Conservation (phyloP, 148 eudicot genomes). For the Amaranthus hypochondriacus region DNA sequence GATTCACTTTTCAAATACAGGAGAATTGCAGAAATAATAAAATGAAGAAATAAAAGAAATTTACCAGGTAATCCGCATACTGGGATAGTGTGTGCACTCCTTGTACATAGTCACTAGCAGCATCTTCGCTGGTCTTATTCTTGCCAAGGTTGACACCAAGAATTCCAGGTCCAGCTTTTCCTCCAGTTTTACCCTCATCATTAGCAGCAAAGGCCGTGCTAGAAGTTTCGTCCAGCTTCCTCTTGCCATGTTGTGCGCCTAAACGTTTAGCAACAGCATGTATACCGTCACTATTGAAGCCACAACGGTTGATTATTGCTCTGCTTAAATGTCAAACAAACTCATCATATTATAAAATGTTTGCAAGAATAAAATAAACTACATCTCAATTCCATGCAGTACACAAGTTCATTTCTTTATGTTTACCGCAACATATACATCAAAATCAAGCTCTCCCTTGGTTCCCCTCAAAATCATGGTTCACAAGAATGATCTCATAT, state of each 20-base stretch:
- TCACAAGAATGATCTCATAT: not conserved
- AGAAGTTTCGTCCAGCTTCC: slow-evolving; percentile 86
- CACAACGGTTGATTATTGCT: slow-evolving; percentile 91
- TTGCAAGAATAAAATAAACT: not conserved
- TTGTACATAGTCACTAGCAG: slow-evolving; percentile 94
- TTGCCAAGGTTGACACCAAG: slow-evolving; percentile 98
- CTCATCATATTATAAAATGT: slow-evolving; percentile 1
- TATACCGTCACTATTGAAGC: slow-evolving; percentile 97
- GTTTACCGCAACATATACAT: not conserved
- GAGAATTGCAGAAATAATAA: not conserved
- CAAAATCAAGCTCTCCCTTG: not conserved
- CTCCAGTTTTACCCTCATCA: slow-evolving; percentile 84
- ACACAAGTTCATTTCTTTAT: not conserved
- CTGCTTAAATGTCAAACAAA: slow-evolving; percentile 39
- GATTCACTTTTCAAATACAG: not conserved
- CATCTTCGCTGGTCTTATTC: slow-evolving; percentile 96
- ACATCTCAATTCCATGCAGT: not conserved
- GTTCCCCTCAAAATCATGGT: not conserved
- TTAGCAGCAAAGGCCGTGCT: slow-evolving; percentile 52
- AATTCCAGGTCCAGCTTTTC: slow-evolving; percentile 99
- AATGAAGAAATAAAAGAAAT: slow-evolving; percentile 1
- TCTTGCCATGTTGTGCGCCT: slow-evolving; percentile 98
- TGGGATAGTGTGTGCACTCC: slow-evolving; percentile 98
- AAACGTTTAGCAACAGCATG: slow-evolving; percentile 89
- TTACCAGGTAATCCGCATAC: slow-evolving; percentile 99